Evolutionary conservation across 1,284 basidiomycete species (phyloP).

Genomic region (Pseudozyma thailandica): DNA sequence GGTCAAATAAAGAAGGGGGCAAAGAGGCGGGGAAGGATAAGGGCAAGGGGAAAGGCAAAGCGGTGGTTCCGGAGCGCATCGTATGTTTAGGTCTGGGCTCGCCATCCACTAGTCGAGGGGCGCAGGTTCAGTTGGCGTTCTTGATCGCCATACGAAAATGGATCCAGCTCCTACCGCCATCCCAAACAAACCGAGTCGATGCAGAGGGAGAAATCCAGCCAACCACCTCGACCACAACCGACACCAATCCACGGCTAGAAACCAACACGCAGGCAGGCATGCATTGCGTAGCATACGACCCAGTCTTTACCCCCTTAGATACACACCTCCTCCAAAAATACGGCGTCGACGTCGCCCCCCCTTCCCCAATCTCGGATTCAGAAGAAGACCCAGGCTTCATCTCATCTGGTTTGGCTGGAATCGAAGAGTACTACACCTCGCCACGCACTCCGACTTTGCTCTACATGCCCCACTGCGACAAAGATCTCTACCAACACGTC

Average conservation of each 20-base stretch:
- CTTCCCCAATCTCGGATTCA: neutral
- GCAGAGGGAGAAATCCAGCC: too few species aligned
- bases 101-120: slow-evolving; percentile 6
- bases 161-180: neutral
- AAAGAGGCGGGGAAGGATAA: slow-evolving; percentile 1
- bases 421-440: slow-evolving; percentile 7
- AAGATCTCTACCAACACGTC: slow-evolving; percentile 29
- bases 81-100: slow-evolving; percentile 35
- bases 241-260: too few species aligned
- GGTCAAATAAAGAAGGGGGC: neutral
- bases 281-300: slow-evolving; percentile 33
- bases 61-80: slow-evolving; percentile 11
- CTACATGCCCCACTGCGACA: slow-evolving; percentile 49
- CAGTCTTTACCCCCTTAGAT: slow-evolving; percentile 22
- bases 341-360: neutral
- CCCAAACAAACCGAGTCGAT: too few species aligned
- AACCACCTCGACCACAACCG: too few species aligned
- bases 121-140: slow-evolving; percentile 41
- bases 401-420: too few species aligned
- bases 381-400: too few species aligned
- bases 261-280: neutral
- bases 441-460: slow-evolving; percentile 11
- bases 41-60: neutral
- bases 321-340: neutral
- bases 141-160: slow-evolving; percentile 16